phyloP scores from a whole-genome alignment of 2,329 filamentous ascomycete species.

The Cytospora schulzeri region DNA sequence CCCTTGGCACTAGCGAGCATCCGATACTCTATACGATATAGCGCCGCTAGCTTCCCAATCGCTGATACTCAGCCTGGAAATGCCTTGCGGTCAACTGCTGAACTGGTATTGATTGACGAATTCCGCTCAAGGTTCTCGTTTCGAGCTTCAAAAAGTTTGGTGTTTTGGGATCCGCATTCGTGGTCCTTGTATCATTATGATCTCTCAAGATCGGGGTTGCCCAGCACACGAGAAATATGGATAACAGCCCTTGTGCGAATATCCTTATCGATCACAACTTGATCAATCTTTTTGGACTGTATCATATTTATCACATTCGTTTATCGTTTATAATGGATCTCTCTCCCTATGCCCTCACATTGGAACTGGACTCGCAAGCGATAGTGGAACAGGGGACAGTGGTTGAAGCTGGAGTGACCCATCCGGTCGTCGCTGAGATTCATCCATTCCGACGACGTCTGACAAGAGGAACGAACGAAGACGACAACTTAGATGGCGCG shows the following conservation, averaged over 20 bases:
- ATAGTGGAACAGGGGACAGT: not conserved
- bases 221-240: conserved; percentile 21
- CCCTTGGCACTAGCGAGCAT: conserved; percentile 20
- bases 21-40: conserved; percentile 14
- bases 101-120: not conserved
- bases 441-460: not conserved
- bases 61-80: conserved; percentile 5
- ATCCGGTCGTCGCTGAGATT: not conserved
- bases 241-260: conserved; percentile 18
- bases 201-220: not conserved
- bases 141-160: conserved; percentile 17
- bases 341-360: not conserved
- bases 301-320: conserved; percentile 20
- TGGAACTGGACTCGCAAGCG: not conserved
- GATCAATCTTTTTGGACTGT: conserved; percentile 18
- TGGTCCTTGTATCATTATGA: conserved; percentile 24
- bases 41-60: conserved; percentile 18
- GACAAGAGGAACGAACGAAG: not conserved
- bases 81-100: conserved; percentile 16
- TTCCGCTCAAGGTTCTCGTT: conserved; percentile 3
- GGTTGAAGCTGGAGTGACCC: not conserved
- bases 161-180: conserved; percentile 13
- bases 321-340: conserved; percentile 18
- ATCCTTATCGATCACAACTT: conserved; percentile 15
- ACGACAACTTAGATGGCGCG: not conserved